phyloP scores from a whole-genome alignment of 805 yeast genomes.

The Wickerhamomyces silvicola region DNA sequence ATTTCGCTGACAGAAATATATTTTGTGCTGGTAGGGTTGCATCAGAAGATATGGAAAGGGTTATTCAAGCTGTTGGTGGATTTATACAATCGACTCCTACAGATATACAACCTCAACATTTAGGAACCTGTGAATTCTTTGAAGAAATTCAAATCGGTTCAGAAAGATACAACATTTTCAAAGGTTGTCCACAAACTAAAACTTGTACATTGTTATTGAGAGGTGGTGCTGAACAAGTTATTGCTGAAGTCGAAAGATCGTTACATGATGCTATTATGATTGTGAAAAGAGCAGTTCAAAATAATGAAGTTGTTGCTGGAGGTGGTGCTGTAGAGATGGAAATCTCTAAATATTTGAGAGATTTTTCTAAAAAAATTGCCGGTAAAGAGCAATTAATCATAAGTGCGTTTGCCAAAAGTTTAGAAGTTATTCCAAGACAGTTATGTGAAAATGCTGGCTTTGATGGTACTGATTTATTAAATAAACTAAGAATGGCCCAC shows the following conservation, averaged over 20 bases:
- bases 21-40: conserved; percentile 97
- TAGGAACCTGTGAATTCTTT: conserved; percentile 79
- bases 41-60: conserved; percentile 85
- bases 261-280: conserved; percentile 98
- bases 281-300: conserved; percentile 88
- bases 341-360: conserved; percentile 80
- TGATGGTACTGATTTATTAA: conserved; percentile 92
- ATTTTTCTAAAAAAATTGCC: conserved; percentile 77
- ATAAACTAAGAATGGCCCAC: conserved; percentile 86
- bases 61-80: conserved; percentile 91
- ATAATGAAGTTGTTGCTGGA: conserved; percentile 88
- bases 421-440: conserved; percentile 95
- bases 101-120: conserved; percentile 59
- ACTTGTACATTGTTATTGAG: conserved; percentile 90
- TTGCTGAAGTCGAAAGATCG: conserved; percentile 96
- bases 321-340: conserved; percentile 99
- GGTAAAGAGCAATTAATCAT: conserved; percentile 95
- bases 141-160: conserved; percentile 96
- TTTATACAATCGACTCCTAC: conserved; percentile 72
- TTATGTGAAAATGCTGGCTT: conserved; percentile 98
- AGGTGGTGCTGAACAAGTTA: conserved; percentile 98
- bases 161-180: conserved; percentile 88
- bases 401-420: conserved; percentile 87
- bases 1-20: conserved; percentile 90
- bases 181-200: conserved; percentile 87